These are phyloP conservation scores for Russula lepida DNA, from an alignment of 768 basidiomycete species.

Conservation along the genomic window DNA sequence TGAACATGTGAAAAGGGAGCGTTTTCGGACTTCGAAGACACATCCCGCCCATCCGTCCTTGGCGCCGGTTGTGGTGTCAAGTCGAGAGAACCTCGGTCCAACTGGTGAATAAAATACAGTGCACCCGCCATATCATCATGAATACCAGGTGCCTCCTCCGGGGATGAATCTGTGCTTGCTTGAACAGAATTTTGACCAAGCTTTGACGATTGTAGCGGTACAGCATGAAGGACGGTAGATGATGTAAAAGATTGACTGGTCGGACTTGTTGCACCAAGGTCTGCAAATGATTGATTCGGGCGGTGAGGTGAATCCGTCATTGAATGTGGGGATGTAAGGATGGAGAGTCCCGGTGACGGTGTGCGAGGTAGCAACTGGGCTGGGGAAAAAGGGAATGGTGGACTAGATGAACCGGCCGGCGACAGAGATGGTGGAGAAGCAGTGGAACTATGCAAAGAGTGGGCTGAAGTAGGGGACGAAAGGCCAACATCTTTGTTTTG, in stretches of 20 bases:
- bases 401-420: slow-evolving; percentile 8
- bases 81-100: slow-evolving; percentile 28
- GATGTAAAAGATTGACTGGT: not conserved
- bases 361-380: not conserved
- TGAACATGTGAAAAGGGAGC: not conserved
- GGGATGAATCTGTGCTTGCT: slow-evolving; percentile 8
- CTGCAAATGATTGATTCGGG: slow-evolving; percentile 6
- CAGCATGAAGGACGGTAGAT: not conserved
- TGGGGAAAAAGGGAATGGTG: slow-evolving; percentile 6
- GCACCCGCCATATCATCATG: slow-evolving; percentile 54
- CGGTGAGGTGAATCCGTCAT: slow-evolving; percentile 18
- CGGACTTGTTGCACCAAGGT: not conserved
- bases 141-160: slow-evolving; percentile 30
- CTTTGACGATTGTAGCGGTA: not conserved
- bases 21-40: not conserved
- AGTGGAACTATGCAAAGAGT: slow-evolving; percentile 2
- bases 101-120: slow-evolving; percentile 61
- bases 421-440: slow-evolving; percentile 18
- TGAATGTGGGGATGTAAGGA: slow-evolving; percentile 36
- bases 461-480: not conserved
- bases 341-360: slow-evolving; percentile 22
- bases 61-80: slow-evolving; percentile 12
- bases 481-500: not conserved
- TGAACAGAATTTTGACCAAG: slow-evolving; percentile 19
- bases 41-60: slow-evolving; percentile 33